phyloP scores from a whole-genome alignment of 2,329 filamentous ascomycete genomes.

The Aspergillus pseudoglaucus region DNA sequence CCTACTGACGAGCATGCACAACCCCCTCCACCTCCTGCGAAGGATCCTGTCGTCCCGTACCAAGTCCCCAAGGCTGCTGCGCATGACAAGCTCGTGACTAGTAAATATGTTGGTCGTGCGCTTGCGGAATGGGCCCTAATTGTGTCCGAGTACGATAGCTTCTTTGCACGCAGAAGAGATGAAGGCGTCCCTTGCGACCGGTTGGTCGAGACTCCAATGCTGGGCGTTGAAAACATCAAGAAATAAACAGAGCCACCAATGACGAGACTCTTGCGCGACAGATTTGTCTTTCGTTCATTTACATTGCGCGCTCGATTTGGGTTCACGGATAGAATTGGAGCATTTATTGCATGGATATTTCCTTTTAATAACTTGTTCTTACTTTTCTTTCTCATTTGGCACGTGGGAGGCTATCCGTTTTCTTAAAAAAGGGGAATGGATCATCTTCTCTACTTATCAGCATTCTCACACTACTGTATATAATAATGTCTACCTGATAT shows the following conservation, averaged over 20 bases:
- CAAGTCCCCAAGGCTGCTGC: conserved; percentile 9
- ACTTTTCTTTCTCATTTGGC: too few relatives aligned
- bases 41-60: background rate
- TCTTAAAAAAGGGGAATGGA: too few relatives aligned
- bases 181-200: conserved; percentile 55
- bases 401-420: too few relatives aligned
- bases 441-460: too few relatives aligned
- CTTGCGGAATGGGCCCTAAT: conserved; percentile 59
- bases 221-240: conserved; percentile 57
- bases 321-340: too few relatives aligned
- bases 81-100: conserved; percentile 31
- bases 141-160: conserved; percentile 57
- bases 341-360: too few relatives aligned
- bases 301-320: too few relatives aligned
- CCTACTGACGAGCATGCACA: conserved; percentile 2
- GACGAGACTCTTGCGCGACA: background rate
- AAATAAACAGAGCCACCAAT: conserved; percentile 22
- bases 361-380: too few relatives aligned
- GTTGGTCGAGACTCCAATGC: conserved; percentile 55
- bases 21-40: background rate
- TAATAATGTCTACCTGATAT: too few relatives aligned
- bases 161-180: conserved; percentile 55
- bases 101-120: conserved; percentile 56
- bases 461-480: too few relatives aligned
- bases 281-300: too few relatives aligned